Percentiles rank a stretch among this genome's conserved stretches.
Evolutionary conservation across 495 filamentous ascomycete genomes (phyloP).

Genomic region (Neurospora hispaniola): DNA sequence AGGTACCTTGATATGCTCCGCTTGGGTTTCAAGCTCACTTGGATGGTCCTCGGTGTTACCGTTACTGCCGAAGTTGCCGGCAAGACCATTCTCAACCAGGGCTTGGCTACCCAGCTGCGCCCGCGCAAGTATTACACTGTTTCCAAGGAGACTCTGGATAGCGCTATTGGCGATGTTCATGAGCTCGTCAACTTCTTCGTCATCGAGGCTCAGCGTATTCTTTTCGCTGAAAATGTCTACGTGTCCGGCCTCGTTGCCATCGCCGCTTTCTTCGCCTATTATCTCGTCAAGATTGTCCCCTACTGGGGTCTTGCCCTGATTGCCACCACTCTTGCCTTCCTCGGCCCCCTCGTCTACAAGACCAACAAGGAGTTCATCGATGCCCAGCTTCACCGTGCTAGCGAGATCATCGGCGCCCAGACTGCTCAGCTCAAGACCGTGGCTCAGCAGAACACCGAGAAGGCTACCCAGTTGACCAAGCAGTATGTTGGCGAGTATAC

Average conservation of each 20-base stretch:
- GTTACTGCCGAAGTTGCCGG: conserved; percentile 68
- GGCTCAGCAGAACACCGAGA: conserved; percentile 69
- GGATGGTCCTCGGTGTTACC: conserved; percentile 53
- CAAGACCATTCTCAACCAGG: conserved; percentile 61
- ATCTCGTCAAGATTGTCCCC: conserved; percentile 85
- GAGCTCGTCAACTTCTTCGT: conserved; percentile 96
- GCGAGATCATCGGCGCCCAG: conserved; percentile 68
- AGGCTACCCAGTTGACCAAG: conserved; percentile 66
- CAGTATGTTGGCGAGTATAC: conserved; percentile 76
- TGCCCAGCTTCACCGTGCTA: conserved; percentile 59
- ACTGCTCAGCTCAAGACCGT: conserved; percentile 69
- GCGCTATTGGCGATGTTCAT: conserved; percentile 70
- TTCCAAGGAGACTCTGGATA: conserved; percentile 71
- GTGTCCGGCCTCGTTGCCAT: conserved; percentile 44
- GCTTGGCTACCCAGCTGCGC: conserved; percentile 76
- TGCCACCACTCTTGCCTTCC: conserved; percentile 63
- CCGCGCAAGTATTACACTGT: conserved; percentile 90
- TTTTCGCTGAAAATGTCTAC: conserved; percentile 88
- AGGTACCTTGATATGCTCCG: conserved; percentile 84
- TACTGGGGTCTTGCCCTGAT: conserved; percentile 86
- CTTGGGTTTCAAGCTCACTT: conserved; percentile 79
- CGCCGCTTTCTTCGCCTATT: conserved; percentile 78
- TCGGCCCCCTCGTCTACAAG: conserved; percentile 82
- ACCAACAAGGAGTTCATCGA: conserved; percentile 93
- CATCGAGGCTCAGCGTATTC: conserved; percentile 87